These are phyloP conservation scores for Fraxinus excelsior DNA, from an alignment of 257 asterid genomes.

Conservation along the genomic window DNA sequence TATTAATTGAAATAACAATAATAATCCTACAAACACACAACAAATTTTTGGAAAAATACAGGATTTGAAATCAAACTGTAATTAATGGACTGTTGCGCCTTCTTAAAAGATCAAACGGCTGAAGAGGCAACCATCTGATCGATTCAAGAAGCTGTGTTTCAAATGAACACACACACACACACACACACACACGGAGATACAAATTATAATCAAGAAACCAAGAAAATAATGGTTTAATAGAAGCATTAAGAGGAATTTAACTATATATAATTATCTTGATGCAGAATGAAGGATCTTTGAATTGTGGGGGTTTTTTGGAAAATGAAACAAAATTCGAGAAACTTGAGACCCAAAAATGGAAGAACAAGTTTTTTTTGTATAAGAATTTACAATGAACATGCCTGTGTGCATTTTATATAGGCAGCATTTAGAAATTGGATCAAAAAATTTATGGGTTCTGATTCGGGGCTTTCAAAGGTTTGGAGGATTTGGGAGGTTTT, in stretches of 20 bases:
- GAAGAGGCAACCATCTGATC: constrained; percentile 23
- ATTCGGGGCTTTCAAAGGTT: too few relatives aligned
- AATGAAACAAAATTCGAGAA: constrained; percentile 20
- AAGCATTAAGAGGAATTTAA: too few relatives aligned
- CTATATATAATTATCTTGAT: constrained; percentile 21
- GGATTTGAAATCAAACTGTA: neutral
- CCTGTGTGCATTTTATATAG: neutral
- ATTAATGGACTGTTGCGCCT: neutral
- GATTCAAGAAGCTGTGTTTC: neutral
- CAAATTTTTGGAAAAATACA: neutral
- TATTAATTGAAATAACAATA: too few relatives aligned
- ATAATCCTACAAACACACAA: too few relatives aligned
- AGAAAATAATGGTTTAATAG: neutral
- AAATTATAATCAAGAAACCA: neutral
- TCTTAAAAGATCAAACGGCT: neutral
- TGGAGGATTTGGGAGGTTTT: too few relatives aligned
- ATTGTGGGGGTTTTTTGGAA: constrained; percentile 21
- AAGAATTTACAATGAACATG: too few relatives aligned
- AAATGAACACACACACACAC: neutral
- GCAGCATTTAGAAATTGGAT: constrained; percentile 10
- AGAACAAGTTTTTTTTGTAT: neutral
- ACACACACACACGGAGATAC: neutral
- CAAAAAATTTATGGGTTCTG: neutral
- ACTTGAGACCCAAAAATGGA: constrained; percentile 22
- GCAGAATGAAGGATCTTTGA: constrained; percentile 23